Conservation (phyloP, 768 basidiomycete genomes). For the Lentinula lateritia region DNA sequence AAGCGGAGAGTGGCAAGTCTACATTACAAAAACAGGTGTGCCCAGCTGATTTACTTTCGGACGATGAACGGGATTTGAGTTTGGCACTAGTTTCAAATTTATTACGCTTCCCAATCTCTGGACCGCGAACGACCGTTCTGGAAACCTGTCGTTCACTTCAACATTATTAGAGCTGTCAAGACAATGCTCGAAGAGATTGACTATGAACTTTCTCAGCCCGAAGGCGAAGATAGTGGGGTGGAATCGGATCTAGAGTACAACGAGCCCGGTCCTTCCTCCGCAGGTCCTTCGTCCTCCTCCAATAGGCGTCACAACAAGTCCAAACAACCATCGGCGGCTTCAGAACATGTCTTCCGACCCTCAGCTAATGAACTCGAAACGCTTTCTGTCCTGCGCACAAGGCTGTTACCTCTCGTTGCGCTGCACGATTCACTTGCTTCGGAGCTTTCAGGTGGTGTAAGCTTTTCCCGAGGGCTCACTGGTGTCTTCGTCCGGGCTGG, state of each 20-base stretch:
- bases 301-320: not conserved
- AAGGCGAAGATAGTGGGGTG: slow-evolving; percentile 9
- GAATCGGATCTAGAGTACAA: slow-evolving; percentile 1
- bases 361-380: slow-evolving; percentile 23
- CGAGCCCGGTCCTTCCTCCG: slow-evolving; percentile 11
- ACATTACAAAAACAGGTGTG: slow-evolving; percentile 67
- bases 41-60: not conserved
- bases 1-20: slow-evolving; percentile 80
- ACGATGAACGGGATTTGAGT: not conserved
- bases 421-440: slow-evolving; percentile 64
- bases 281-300: slow-evolving; percentile 15
- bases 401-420: slow-evolving; percentile 58
- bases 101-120: slow-evolving; percentile 66
- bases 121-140: slow-evolving; percentile 70
- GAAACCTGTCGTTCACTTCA: slow-evolving; percentile 79
- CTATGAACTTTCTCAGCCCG: slow-evolving; percentile 36
- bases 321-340: not conserved
- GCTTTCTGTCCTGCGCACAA: slow-evolving; percentile 45
- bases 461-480: slow-evolving; percentile 51
- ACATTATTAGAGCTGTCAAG: slow-evolving; percentile 74
- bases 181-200: slow-evolving; percentile 72
- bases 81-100: slow-evolving; percentile 53
- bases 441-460: slow-evolving; percentile 62
- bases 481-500: slow-evolving; percentile 68
- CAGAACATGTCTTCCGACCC: not conserved